phyloP scores from a whole-genome alignment of 2,329 filamentous ascomycete species.

The Myriangium duriaei region DNA sequence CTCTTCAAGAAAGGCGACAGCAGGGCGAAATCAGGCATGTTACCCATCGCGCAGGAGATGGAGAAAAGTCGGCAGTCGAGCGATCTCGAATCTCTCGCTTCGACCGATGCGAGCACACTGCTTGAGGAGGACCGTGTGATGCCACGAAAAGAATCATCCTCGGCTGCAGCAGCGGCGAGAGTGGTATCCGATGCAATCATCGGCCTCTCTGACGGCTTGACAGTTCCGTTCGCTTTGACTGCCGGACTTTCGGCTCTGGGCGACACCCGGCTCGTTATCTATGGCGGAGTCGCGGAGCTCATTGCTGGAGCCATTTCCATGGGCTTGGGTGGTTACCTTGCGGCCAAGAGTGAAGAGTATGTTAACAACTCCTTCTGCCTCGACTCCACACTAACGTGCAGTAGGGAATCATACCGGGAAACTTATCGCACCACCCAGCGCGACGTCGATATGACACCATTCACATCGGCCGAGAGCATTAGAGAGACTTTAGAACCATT shows the following conservation, averaged over 20 bases:
- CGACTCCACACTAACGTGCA: not conserved
- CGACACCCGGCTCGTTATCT: constrained; percentile 26
- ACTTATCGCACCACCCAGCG: constrained; percentile 11
- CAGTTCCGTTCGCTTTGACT: constrained; percentile 31
- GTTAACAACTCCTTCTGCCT: not conserved
- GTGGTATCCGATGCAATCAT: constrained; percentile 33
- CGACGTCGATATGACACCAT: constrained; percentile 6
- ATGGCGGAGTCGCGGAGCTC: constrained; percentile 29
- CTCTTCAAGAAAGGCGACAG: constrained; percentile 1
- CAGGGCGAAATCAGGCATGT: not conserved
- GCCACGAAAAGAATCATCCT: not conserved
- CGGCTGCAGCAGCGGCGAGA: constrained; percentile 3
- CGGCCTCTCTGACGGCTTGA: constrained; percentile 30
- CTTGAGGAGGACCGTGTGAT: constrained; percentile 2
- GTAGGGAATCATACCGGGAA: constrained; percentile 14
- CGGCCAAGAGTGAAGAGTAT: constrained; percentile 36
- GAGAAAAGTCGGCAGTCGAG: constrained; percentile 1
- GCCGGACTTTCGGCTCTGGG: constrained; percentile 29
- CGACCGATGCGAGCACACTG: constrained; percentile 4
- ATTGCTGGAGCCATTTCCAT: constrained; percentile 30
- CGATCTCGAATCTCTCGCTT: constrained; percentile 9
- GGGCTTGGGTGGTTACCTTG: constrained; percentile 31
- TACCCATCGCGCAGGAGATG: not conserved
- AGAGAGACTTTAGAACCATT: constrained; percentile 2
- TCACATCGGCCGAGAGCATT: constrained; percentile 1